Evolutionary conservation across 2,329 filamentous ascomycete genomes (phyloP), one percentile per base, ranked within the genome.

Genomic region (Metarhizium brunneum): DNA sequence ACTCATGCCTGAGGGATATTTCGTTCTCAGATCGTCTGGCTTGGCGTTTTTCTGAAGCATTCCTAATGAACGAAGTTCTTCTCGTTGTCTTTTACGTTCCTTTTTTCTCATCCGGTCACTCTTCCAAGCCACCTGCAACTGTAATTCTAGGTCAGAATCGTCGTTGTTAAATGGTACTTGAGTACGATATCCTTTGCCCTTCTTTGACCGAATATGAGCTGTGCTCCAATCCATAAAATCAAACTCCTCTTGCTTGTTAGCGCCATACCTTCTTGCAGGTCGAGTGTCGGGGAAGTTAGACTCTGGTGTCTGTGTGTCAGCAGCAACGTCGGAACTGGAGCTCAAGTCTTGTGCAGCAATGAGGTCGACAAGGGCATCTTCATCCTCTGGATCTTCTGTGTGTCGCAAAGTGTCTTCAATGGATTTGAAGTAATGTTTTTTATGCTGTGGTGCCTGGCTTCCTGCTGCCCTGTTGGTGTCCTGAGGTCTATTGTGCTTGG

Each of bases 201-300:
- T 86, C 59, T 79, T 83, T 48, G 70, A 68, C 55, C 77, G 80
- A 6, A 91, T 68, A 54, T 84, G 90, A 1, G 85, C 84, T 30
- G 85, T 79, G 16, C 88, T 81, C 71, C 88, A 90, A 64, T 95
- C 89, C 86, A 94, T 92, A 48, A 95, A 76, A 65, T 96, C 90
- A 60, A 96, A 86, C 8, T 84, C 87, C 58, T 86, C 83, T 58
- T 83, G 81, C 2, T 71, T 71, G 13, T 45, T 20, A 29, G 16
- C 29, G 7, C 30, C n/a, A 6, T 30, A 32, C n/a, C 30, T 18
- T 20, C 30, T 47, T 20, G 16, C n/a, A 49, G 11, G 7, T 14
- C 36, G 50, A 53, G 13, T 25, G 30, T 35, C 47, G 18, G 20
- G 40, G 18, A 2, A 18, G 13, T 36, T 36, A 47, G 43, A n/a